Evolutionary conservation across 1,284 basidiomycete genomes (phyloP), one percentile per base, ranked within the genome.

Genomic region (Gymnopus androsaceus): DNA sequence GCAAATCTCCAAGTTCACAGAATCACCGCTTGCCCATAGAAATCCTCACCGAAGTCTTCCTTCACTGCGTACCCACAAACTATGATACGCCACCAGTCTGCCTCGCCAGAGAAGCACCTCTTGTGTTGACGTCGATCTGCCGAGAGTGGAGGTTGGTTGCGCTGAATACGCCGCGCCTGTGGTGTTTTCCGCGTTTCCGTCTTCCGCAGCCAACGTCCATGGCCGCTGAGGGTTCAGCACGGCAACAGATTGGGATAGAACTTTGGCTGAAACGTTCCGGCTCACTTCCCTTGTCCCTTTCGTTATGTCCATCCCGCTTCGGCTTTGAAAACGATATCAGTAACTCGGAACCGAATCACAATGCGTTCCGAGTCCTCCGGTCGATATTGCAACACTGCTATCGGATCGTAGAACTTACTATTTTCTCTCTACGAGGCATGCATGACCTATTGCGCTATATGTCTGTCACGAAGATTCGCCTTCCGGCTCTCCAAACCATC

Each of bases 21-120:
- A 72, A 79, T 31, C 47, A 31, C 15, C 54, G 38, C 11, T 31
- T 55, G 3, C 54, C 54, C 15, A 25, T 36, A 5, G 54, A 55
- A 34, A 50, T 50, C 14, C 37, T 55, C 11, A 36, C 54, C 15
- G 54, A 55, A 23, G 36, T 55, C 12, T 49, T 55, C 21, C 21
- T 54, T 15, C 30, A 38, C 7, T 57, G 56, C 17, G 19, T 57
- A 14, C 51, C 51, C 25, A 38, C 56, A 6, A 48, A 56, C 8
- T 41, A 59, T 27, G 51, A 57, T 15, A 15, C 31, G 9, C 46
- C 46, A 12, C 51, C 56, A 17, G 12, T 38, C 7, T 33, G 30
- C 21, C 40, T 42, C 30, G 9, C 48, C 8, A 38, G 19, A 11
- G 46, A 54, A 21, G 45, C 51, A 3, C 56, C 56, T 17, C 45